Evolutionary conservation across 148 eudicot species (phyloP).

Genomic region (Polygonum maritimum): DNA sequence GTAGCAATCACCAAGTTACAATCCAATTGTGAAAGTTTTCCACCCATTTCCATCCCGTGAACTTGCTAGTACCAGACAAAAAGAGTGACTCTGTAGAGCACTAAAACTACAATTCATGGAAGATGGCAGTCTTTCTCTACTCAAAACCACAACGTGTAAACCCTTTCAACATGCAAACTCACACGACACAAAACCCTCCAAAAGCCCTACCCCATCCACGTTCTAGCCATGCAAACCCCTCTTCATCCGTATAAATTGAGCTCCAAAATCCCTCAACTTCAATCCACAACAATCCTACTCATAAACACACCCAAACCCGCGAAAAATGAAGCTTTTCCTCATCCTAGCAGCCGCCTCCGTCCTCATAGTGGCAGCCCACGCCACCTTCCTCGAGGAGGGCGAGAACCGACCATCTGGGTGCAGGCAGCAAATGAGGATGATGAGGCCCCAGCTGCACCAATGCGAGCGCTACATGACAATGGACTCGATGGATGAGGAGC

Average conservation of each 20-base stretch:
- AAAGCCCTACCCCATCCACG: slow-evolving; percentile 12
- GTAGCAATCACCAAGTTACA: neutral
- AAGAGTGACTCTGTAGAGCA: neutral
- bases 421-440: slow-evolving; percentile 18
- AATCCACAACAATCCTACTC: neutral
- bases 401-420: slow-evolving; percentile 16
- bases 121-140: neutral
- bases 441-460: slow-evolving; percentile 16
- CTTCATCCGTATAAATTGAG: neutral
- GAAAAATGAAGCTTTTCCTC: neutral
- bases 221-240: slow-evolving; percentile 14
- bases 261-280: neutral
- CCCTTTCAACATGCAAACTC: slow-evolving; percentile 14
- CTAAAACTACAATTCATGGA: neutral
- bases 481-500: slow-evolving; percentile 7
- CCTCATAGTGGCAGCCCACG: slow-evolving; percentile 8
- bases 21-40: neutral
- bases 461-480: slow-evolving; percentile 22
- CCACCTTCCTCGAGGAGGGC: neutral
- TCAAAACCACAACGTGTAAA: slow-evolving; percentile 11
- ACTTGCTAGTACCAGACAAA: neutral
- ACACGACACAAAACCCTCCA: slow-evolving; percentile 11
- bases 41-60: neutral
- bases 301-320: neutral
- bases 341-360: neutral